These are phyloP conservation scores for Westerdykella ornata DNA, from an alignment of 2,329 filamentous ascomycete genomes.

Conservation along the genomic window DNA sequence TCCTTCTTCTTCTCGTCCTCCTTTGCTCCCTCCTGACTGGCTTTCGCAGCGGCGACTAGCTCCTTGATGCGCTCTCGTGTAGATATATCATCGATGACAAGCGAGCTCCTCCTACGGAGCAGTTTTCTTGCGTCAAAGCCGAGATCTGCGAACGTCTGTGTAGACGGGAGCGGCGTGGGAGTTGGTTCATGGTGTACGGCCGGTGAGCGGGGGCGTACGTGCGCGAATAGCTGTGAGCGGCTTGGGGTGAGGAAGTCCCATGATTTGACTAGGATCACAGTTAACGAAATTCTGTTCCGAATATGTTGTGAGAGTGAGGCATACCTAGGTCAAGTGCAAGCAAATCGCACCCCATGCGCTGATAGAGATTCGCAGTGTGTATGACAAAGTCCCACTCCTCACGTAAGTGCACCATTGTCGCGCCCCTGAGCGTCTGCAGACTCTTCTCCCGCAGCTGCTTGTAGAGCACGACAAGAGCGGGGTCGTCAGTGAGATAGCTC, in stretches of 20 bases:
- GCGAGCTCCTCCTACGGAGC: conserved; percentile 63
- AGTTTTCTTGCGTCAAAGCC: conserved; percentile 58
- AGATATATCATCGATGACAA: conserved; percentile 72
- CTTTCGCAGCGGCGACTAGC: conserved; percentile 13
- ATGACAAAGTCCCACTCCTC: conserved; percentile 86
- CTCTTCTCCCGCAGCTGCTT: conserved; percentile 75
- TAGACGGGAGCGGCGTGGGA: conserved; percentile 16
- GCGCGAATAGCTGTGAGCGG: conserved; percentile 12
- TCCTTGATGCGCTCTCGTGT: conserved; percentile 19
- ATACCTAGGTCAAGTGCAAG: conserved; percentile 76
- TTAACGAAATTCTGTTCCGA: conserved; percentile 8
- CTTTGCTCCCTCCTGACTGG: conserved; percentile 14
- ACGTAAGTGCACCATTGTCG: conserved; percentile 68
- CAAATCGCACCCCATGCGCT: conserved; percentile 88
- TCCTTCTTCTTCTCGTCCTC: conserved; percentile 24
- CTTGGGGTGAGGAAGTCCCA: conserved; percentile 67
- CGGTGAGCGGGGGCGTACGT: conserved; percentile 21
- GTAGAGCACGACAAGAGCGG: conserved; percentile 80
- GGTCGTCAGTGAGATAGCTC: conserved; percentile 83
- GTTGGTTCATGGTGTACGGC: conserved; percentile 21
- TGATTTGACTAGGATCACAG: conserved; percentile 53
- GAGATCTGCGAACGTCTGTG: conserved; percentile 15
- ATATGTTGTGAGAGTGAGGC: conserved; percentile 9
- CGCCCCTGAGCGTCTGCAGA: conserved; percentile 76
- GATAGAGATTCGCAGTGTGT: conserved; percentile 76